Conservation (phyloP, 306 rosid species). For the Rosa persica region DNA sequence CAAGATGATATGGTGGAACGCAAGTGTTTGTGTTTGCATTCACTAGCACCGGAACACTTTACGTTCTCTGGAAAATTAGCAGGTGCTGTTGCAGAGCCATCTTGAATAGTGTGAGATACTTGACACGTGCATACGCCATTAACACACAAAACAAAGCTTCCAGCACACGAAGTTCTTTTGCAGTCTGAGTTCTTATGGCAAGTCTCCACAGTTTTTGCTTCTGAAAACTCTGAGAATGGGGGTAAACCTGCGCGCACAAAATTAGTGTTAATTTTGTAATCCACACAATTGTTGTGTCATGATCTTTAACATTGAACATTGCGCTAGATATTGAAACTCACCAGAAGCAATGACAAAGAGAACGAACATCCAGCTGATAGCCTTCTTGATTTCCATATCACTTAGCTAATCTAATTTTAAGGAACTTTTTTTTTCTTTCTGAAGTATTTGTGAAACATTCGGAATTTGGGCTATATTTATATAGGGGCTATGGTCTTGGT, state of each 20-base stretch:
- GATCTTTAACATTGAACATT: background rate
- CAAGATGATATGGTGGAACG: background rate
- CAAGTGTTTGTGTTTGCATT: background rate
- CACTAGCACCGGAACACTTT: background rate
- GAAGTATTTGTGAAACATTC: background rate
- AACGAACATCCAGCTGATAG: background rate
- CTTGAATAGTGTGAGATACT: background rate
- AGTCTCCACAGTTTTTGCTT: background rate
- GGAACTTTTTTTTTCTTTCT: background rate
- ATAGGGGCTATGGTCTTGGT: background rate
- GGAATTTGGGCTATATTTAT: background rate
- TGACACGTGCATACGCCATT: background rate
- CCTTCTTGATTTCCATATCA: background rate
- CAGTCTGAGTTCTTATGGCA: background rate
- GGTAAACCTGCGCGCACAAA: background rate
- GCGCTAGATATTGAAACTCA: background rate
- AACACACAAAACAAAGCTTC: background rate
- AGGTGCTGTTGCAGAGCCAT: background rate
- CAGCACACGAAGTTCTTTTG: background rate
- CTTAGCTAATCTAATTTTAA: background rate
- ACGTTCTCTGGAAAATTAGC: background rate
- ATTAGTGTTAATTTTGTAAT: background rate
- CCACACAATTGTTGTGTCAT: background rate
- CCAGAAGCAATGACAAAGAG: background rate
- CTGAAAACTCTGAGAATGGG: background rate